Evolutionary conservation across 2,329 filamentous ascomycete genomes (phyloP), one percentile per base, ranked within the genome.

Genomic region (Cladobotryum protrusum): DNA sequence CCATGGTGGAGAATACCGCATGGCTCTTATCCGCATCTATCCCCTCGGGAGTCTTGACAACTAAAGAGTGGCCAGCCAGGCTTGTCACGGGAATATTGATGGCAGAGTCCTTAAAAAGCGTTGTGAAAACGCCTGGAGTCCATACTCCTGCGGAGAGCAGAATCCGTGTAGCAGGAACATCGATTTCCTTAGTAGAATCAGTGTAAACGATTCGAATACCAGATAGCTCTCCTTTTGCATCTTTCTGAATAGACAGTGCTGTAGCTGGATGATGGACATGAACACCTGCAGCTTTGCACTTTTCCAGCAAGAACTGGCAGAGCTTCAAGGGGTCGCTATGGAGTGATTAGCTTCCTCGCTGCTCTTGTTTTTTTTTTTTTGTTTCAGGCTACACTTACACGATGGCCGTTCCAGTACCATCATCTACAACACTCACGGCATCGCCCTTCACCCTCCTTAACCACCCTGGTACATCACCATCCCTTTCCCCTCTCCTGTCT

Each of bases 31-130:
- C 72, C n/a, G 74, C 64, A 37, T 69, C 63, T 4, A 61, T 35
- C 18, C 40, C 36, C 15, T 12, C 7, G 1, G 83, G 80, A 5
- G 79, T 81, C 50, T 72, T 77, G 4, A 91, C 66, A 3, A 90
- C 77, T 8, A 92, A 67, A 15, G 85, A 89, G 65, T 91, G 83
- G 0, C 87, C 88, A 0, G 85, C 85, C 5, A 90, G 69, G 15
- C 79, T 74, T 3, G 44, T 36, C 3, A 64, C 49, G 1, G 82
- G 79, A 18, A 90, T 67, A 11, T 69, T 63, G 2, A 75, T 59
- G 3, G 59, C 60, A 1, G 83, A 75, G 0, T 64, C 59, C 0
- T 80, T 80, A 60, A 92, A 91, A 14, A 92, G 75, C 0, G 71
- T 68, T 2, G 68, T 57, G 61, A 89, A 85, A n/a, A 88, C 80